Evolutionary conservation across 306 rosid genomes (phyloP).

Genomic region (Corylus heterophylla): DNA sequence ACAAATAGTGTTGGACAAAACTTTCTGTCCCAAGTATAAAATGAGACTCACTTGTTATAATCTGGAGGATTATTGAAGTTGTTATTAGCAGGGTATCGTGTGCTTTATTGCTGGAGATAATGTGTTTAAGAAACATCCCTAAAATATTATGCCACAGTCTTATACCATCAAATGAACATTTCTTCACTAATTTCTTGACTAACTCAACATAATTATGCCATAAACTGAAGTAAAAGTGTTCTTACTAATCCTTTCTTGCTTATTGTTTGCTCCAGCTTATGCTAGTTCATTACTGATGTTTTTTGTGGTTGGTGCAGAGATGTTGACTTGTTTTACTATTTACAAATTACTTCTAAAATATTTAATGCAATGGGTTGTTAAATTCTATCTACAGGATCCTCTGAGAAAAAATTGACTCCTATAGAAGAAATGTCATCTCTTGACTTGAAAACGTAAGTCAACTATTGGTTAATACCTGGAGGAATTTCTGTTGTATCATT

Average conservation of each 20-base stretch:
- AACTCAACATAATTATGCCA: neutral
- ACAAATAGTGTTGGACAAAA: neutral
- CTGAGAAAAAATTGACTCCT: constrained; percentile 61
- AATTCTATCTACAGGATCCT: constrained; percentile 54
- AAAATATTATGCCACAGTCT: neutral
- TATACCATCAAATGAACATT: neutral
- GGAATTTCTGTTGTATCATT: constrained; percentile 12
- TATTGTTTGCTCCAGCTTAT: constrained; percentile 10
- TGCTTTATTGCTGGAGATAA: neutral
- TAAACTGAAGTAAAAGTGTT: neutral
- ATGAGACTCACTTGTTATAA: neutral
- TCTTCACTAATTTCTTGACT: neutral
- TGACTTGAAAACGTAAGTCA: constrained; percentile 88
- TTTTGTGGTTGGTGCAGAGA: neutral
- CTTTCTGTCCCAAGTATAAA: neutral
- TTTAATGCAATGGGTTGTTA: constrained; percentile 7
- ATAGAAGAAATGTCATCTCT: constrained; percentile 79
- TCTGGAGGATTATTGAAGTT: neutral
- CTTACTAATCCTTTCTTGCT: neutral
- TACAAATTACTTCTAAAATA: neutral
- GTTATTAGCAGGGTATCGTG: neutral
- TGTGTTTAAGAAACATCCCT: neutral
- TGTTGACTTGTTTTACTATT: constrained; percentile 13
- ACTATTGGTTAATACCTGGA: constrained; percentile 21
- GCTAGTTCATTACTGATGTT: neutral